These are phyloP conservation scores for Aspergillus ostianus DNA, from an alignment of 495 filamentous ascomycete genomes.

Conservation along the genomic window DNA sequence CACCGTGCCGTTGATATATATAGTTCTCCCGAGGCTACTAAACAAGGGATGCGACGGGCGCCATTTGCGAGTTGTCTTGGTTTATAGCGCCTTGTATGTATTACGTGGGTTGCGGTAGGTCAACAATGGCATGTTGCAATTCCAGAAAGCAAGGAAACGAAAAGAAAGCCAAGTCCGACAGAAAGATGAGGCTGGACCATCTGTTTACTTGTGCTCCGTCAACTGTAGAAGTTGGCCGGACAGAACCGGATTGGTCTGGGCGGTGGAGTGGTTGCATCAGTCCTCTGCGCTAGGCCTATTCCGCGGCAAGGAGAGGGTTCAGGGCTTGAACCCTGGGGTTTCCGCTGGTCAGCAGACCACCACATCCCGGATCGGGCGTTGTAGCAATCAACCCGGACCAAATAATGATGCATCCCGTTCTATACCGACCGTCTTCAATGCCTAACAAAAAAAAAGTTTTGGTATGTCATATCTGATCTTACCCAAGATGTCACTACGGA, in stretches of 20 bases:
- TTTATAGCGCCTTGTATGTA: background rate
- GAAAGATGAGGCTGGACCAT: background rate
- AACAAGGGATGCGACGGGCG: constrained; percentile 16
- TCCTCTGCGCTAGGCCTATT: constrained; percentile 21
- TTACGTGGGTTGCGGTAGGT: too few relatives aligned
- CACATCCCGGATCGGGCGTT: constrained; percentile 12
- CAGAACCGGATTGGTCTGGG: background rate
- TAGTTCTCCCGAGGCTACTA: constrained; percentile 4
- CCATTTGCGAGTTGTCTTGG: constrained; percentile 5
- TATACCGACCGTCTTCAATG: constrained; percentile 17
- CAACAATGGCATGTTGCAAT: background rate
- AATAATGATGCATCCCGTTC: constrained; percentile 14
- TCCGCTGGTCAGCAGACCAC: constrained; percentile 24
- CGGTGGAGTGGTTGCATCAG: constrained; percentile 14
- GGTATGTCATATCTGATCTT: constrained; percentile 27
- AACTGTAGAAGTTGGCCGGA: background rate
- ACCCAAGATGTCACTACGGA: constrained; percentile 14
- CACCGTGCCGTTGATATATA: background rate
- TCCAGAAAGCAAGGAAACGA: background rate
- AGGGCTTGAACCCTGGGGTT: constrained; percentile 30
- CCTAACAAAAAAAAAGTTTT: constrained; percentile 14
- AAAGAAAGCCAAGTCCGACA: background rate
- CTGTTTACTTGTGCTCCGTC: background rate
- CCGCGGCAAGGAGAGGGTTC: constrained; percentile 29
- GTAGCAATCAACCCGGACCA: constrained; percentile 11